These are phyloP conservation scores for Cladophialophora exuberans DNA, from an alignment of 2,329 filamentous ascomycete genomes.

Conservation along the genomic window DNA sequence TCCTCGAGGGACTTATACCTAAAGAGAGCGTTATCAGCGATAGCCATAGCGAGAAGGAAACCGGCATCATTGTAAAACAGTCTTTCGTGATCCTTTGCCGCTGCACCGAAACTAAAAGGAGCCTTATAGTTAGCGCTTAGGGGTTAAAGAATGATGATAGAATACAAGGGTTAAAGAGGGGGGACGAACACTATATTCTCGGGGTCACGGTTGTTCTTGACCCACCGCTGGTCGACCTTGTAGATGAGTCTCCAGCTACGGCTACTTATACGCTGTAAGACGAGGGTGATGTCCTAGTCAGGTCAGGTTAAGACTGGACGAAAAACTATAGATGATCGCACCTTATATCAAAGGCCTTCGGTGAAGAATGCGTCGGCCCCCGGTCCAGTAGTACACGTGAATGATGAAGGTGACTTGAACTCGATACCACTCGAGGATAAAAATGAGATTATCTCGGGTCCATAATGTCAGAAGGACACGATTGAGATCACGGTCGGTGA, in stretches of 20 bases:
- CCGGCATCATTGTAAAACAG: constrained; percentile 17
- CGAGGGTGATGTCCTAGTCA: too few species aligned
- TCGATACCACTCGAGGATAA: constrained; percentile 18
- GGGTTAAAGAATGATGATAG: too few species aligned
- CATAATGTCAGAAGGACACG: too few species aligned
- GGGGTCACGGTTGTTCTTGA: constrained; percentile 29
- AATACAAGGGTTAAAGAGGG: too few species aligned
- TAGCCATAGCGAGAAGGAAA: constrained; percentile 19
- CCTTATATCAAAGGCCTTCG: too few species aligned
- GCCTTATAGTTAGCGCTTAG: not conserved
- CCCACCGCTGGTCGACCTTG: constrained; percentile 26
- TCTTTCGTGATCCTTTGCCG: not conserved
- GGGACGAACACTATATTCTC: constrained; percentile 11
- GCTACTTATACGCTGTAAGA: too few species aligned
- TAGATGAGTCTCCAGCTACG: constrained; percentile 22
- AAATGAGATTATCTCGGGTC: constrained; percentile 18
- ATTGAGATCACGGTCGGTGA: too few species aligned
- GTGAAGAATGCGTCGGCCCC: too few species aligned
- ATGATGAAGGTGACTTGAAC: too few species aligned
- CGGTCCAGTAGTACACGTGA: too few species aligned
- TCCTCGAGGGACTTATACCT: constrained; percentile 20
- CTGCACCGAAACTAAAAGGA: constrained; percentile 10
- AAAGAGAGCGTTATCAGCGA: constrained; percentile 22
- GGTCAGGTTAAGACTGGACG: too few species aligned
- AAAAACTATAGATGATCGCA: too few species aligned